Percentiles rank a stretch among this genome's conserved stretches.
Conservation (phyloP, 192 early-diverging fungal species). For the Entophlyctis helioformis region DNA sequence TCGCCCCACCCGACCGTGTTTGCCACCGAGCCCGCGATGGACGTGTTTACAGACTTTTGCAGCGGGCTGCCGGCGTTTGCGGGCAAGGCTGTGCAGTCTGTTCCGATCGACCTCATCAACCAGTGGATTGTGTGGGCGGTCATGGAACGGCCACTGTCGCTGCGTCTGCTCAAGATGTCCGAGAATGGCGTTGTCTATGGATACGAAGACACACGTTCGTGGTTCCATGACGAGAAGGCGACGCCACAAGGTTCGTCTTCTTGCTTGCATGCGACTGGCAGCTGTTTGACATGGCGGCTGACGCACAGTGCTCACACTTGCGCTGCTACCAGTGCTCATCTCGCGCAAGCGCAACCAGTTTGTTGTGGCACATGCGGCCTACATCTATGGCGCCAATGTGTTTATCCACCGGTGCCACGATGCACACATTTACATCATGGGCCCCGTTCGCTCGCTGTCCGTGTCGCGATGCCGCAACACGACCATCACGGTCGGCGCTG, state of each 20-base stretch:
- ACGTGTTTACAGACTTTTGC: not conserved
- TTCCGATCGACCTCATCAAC: too few relatives aligned
- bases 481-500: constrained; percentile 1
- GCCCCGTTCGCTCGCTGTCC: not conserved
- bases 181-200: not conserved
- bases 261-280: not conserved
- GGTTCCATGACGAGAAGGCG: not conserved
- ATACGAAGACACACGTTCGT: not conserved
- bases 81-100: not conserved
- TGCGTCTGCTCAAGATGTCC: not conserved
- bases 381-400: not conserved
- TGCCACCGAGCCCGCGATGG: not conserved
- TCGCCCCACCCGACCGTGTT: not conserved
- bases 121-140: not conserved
- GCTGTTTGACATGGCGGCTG: not conserved
- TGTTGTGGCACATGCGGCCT: not conserved
- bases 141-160: not conserved
- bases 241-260: not conserved
- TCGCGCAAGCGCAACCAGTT: not conserved
- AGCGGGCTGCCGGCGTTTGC: not conserved
- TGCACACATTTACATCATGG: not conserved
- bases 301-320: not conserved
- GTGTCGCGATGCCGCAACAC: constrained; percentile 1
- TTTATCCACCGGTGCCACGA: not conserved
- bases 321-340: not conserved